Conservation (phyloP, 768 basidiomycete genomes). For the Lentinula detonsa region DNA sequence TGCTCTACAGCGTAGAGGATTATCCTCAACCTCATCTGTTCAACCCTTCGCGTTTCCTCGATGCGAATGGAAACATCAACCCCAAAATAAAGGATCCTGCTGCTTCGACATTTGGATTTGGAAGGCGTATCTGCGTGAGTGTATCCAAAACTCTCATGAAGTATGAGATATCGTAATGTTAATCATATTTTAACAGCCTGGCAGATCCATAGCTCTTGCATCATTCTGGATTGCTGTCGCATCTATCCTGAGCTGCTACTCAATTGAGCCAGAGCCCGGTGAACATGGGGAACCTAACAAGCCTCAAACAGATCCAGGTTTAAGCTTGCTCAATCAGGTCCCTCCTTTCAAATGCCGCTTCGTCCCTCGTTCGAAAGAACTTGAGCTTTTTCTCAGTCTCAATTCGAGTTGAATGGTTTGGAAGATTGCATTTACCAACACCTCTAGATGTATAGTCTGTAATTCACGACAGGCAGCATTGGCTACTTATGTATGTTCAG, state of each 20-base stretch:
- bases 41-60: slow-evolving; percentile 6
- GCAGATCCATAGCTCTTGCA: slow-evolving; percentile 6
- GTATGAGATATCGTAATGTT: neutral
- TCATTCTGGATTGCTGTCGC: slow-evolving; percentile 9
- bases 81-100: neutral
- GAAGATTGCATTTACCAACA: too few species aligned
- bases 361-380: neutral
- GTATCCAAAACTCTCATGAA: neutral
- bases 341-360: slow-evolving; percentile 6
- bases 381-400: neutral
- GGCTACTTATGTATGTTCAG: too few species aligned
- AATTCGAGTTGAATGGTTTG: too few species aligned
- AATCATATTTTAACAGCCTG: neutral
- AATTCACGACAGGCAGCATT: too few species aligned
- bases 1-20: neutral
- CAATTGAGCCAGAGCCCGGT: slow-evolving; percentile 6
- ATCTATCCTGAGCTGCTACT: slow-evolving; percentile 9
- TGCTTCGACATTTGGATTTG: neutral
- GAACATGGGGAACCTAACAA: neutral
- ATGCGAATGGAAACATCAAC: neutral
- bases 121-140: neutral
- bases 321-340: neutral
- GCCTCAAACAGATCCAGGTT: neutral
- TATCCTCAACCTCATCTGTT: slow-evolving; percentile 5
- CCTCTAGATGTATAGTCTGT: too few species aligned